Conservation (phyloP, 164 flowering plant species). For the Pachysandra terminalis region DNA sequence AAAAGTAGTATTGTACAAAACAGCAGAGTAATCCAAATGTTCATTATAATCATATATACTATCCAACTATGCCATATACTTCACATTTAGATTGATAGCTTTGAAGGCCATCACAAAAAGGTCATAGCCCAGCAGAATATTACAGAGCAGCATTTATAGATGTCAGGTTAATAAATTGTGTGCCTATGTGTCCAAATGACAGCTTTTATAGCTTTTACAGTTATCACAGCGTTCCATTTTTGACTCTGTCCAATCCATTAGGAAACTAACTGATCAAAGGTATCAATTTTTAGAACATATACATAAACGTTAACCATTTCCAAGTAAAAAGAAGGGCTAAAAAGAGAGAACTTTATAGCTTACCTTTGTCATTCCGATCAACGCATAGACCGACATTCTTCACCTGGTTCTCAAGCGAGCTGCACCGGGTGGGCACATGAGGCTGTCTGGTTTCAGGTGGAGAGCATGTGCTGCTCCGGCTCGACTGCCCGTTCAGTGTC, state of each 20-base stretch:
- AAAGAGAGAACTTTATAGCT: neutral
- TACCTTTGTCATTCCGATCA: constrained; percentile 50
- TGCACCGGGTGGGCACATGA: constrained; percentile 20
- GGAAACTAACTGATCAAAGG: neutral
- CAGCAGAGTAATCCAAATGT: too few relatives aligned
- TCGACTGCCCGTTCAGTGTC: constrained; percentile 34
- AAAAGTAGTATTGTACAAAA: too few relatives aligned
- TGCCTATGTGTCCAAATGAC: too few relatives aligned
- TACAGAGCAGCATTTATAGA: too few relatives aligned
- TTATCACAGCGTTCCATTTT: too few relatives aligned
- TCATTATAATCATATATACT: too few relatives aligned
- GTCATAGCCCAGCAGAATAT: too few relatives aligned
- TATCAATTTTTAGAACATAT: neutral
- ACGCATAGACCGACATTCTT: constrained; percentile 28
- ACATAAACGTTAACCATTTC: neutral
- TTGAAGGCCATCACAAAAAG: too few relatives aligned
- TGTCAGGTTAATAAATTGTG: too few relatives aligned
- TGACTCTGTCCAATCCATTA: neutral
- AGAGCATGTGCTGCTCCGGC: constrained; percentile 36
- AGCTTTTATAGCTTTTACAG: too few relatives aligned
- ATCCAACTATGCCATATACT: too few relatives aligned
- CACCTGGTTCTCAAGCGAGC: constrained; percentile 33
- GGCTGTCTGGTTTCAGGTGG: constrained; percentile 38
- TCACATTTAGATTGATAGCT: too few relatives aligned
- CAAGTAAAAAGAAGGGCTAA: neutral